Percentiles rank a stretch among this genome's conserved stretches.
These are phyloP conservation scores for Cryptococcus sp. DNA, from an alignment of 1,284 basidiomycete species.

Conservation along the genomic window DNA sequence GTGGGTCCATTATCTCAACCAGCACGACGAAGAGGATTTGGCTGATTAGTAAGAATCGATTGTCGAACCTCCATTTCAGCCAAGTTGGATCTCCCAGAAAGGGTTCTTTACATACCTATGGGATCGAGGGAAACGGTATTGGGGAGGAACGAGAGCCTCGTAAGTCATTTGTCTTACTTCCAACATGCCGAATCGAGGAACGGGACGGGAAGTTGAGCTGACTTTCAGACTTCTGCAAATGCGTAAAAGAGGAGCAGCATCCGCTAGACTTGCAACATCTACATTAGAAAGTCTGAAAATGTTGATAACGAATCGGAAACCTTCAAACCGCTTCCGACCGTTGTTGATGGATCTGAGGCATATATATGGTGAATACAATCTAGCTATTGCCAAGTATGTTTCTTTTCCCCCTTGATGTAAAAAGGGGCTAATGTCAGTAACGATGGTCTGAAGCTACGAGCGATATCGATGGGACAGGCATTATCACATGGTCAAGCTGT, in stretches of 20 bases:
- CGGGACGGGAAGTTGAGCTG: not conserved
- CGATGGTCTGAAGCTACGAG: conserved; percentile 9
- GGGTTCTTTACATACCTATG: conserved; percentile 3
- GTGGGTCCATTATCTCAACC: not conserved
- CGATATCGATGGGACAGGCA: conserved; percentile 14
- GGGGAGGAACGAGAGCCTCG: conserved; percentile 3
- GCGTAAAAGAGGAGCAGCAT: not conserved
- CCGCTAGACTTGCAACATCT: not conserved
- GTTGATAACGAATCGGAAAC: conserved; percentile 3
- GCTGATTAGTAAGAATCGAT: conserved; percentile 1
- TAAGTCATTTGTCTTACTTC: too few relatives aligned
- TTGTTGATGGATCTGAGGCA: conserved; percentile 1
- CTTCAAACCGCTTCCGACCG: conserved; percentile 1
- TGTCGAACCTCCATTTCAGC: conserved; percentile 6
- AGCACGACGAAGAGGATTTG: not conserved
- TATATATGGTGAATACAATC: conserved; percentile 16
- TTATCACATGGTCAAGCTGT: conserved; percentile 11
- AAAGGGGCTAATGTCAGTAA: conserved; percentile 1
- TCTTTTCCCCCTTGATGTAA: not conserved
- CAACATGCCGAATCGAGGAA: too few relatives aligned
- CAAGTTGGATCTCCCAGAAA: conserved; percentile 5
- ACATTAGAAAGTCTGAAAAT: conserved; percentile 1
- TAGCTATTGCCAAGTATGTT: conserved; percentile 21
- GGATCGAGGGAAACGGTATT: conserved; percentile 1
- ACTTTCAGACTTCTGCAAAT: not conserved